Base-by-base conservation (phyloP, 225 moss, liverwort and hornwort species). In the Physcomitrium patens region DNA sequence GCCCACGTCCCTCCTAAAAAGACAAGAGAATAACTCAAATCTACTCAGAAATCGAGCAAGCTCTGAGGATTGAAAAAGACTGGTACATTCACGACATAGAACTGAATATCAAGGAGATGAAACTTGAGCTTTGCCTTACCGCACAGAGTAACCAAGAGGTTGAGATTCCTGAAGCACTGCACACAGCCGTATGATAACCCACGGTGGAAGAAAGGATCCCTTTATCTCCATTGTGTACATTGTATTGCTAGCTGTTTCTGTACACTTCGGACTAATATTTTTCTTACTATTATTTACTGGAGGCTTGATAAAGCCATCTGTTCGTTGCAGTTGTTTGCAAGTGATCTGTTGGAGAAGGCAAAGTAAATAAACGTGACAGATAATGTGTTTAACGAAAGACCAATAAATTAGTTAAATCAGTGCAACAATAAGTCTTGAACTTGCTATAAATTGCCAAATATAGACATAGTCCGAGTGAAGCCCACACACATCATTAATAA, bases 161-260 rank as follows among this genome's bases (percentile, higher is more conserved):
- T 99, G 95, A 45, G 95, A 87, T 65, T 85, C 82, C 76, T 99
- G 85, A 59, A 99, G 89, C 46, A 99, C 93, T 60, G 69, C 68
- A 84, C 93, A 99, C 19, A 95, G 65, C 69, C 82, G 81, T 23
- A 70, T 69, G 68, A 91, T 75, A 45, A 93, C 91, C 99, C 99
- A 99, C 15, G 99, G 99, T 78, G 95, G 86, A 67, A 99, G 86
- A 59, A 82, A 51, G 24, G 78, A 59, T 74, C 93, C 93, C 72
- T 84, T 99, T 24, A 99, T 60, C 69, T 97, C 94, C 73, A 97
- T 80, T 13, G 91, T 83, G 76, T 92, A 93, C 63, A 80, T 69
- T 48, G 84, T 83, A 27, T 76, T 81, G 50, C 78, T 72, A 28
- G 65, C 71, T 41, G 68, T 49, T 72, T 73, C 77, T 77, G 75